Base-by-base conservation (phyloP, 208 protist species). In the Leishmania braziliensis region DNA sequence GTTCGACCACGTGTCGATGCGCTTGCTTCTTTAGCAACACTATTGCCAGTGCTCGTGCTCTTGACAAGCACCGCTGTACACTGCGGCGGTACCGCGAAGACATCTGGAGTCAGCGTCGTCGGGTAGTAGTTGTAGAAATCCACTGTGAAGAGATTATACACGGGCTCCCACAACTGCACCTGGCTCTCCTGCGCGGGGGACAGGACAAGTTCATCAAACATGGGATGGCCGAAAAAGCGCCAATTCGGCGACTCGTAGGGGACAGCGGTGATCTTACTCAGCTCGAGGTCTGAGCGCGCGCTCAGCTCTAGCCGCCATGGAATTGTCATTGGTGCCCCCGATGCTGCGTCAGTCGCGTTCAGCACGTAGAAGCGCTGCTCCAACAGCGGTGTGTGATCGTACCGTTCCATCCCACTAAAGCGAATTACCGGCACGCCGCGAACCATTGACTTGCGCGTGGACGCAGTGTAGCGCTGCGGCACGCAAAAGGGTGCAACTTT, bases 111-210 rank as follows among this genome's bases (percentile, higher is more conserved):
- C n/a, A 89, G 88, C n/a, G 66, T 51, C 16, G 76, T 79, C 39
- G 89, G 87, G 33, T 93, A 87, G 79, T 89, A 93, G 74, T 94
- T 92, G 78, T 93, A 95, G 79, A 93, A 95, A 80, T 95, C 92
- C 12, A 94, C 81, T 0, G 90, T 95, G 80, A 93, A 82, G 2
- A 90, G 63, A n/a, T 89, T 81, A 51, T 83, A 77, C 0, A 79
- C 75, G 6, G 83, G 71, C 58, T 75, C 50, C 82, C 82, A 89
- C 18, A 56, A 4, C 79, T 81, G 68, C 74, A 91, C 50, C 36
- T 73, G 76, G 2, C n/a, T 80, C 54, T 68, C 75, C 54, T 74
- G 66, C 2, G 54, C 51, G 14, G 53, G 8, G 71, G 70, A 79
- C 60, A 92, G 74, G 56, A 73, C 77, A 29, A 95, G 76, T 75